These are phyloP conservation scores for Suillus alpinus DNA, from an alignment of 768 basidiomycete species.

Conservation along the genomic window DNA sequence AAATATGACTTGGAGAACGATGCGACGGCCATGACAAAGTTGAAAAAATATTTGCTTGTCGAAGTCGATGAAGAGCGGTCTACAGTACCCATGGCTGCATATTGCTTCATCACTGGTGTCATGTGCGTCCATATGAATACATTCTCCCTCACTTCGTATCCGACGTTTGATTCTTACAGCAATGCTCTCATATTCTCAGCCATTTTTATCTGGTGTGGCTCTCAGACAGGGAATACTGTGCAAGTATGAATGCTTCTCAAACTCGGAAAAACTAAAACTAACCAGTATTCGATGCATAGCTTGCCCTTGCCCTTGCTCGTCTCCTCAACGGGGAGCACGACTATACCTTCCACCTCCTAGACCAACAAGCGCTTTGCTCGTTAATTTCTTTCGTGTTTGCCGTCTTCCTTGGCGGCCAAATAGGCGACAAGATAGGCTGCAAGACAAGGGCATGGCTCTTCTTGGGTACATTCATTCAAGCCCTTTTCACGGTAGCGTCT, in stretches of 20 bases:
- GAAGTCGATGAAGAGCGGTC: slow-evolving; percentile 21
- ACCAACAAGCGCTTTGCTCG: slow-evolving; percentile 75
- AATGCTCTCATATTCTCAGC: slow-evolving; percentile 71
- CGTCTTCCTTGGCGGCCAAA: slow-evolving; percentile 60
- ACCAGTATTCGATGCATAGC: slow-evolving; percentile 36
- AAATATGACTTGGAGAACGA: neutral
- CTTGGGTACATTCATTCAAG: slow-evolving; percentile 63
- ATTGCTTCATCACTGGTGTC: slow-evolving; percentile 73
- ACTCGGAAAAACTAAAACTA: neutral
- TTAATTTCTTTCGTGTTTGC: slow-evolving; percentile 69
- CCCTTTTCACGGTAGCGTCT: slow-evolving; percentile 68
- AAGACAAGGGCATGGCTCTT: slow-evolving; percentile 72
- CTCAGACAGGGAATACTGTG: slow-evolving; percentile 72
- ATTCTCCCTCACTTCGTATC: neutral
- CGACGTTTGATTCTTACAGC: slow-evolving; percentile 29
- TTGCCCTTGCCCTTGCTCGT: slow-evolving; percentile 75
- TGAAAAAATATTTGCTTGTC: slow-evolving; percentile 6
- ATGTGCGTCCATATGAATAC: slow-evolving; percentile 42
- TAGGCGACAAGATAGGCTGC: slow-evolving; percentile 70
- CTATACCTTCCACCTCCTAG: slow-evolving; percentile 63
- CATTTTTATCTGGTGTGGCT: slow-evolving; percentile 77
- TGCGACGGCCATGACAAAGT: neutral
- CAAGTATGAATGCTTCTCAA: slow-evolving; percentile 40
- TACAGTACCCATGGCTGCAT: slow-evolving; percentile 52
- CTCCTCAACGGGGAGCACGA: slow-evolving; percentile 57